These are phyloP conservation scores for Heterobasidion irregulare DNA, from an alignment of 1,284 basidiomycete genomes.

Conservation along the genomic window DNA sequence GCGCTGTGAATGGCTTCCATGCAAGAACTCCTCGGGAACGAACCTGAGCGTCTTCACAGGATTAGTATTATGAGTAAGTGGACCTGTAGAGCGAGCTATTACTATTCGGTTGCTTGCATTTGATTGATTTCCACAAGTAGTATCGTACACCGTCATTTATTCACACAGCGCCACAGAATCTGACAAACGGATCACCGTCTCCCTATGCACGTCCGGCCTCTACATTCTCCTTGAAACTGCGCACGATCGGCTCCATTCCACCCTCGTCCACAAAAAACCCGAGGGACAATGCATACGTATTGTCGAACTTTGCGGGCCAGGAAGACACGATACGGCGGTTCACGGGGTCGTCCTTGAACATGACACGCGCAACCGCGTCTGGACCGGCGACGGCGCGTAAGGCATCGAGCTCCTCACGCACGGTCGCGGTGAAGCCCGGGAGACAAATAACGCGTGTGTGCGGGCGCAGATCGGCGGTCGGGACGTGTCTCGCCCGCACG, in stretches of 20 bases:
- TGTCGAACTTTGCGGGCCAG: conserved; percentile 40
- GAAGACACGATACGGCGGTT: conserved; percentile 35
- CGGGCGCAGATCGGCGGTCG: conserved; percentile 31
- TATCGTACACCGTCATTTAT: no score
- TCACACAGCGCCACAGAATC: no score
- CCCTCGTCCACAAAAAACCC: conserved; percentile 37
- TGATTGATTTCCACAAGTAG: no score
- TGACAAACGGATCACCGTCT: background rate
- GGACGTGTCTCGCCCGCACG: conserved; percentile 42
- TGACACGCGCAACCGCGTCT: conserved; percentile 27
- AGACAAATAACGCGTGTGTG: conserved; percentile 47
- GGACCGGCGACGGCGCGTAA: conserved; percentile 32
- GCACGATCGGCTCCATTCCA: conserved; percentile 36
- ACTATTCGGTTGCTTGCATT: no score
- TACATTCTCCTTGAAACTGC: conserved; percentile 28
- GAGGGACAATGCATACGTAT: conserved; percentile 32
- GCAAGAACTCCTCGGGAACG: no score
- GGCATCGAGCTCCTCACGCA: conserved; percentile 36
- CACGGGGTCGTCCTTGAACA: conserved; percentile 33
- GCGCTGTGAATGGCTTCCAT: no score
- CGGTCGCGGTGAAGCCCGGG: conserved; percentile 40
- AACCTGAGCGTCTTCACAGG: no score
- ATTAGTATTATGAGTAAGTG: no score
- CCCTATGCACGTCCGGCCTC: conserved; percentile 14
- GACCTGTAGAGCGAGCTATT: no score